phyloP scores from a whole-genome alignment of 306 rosid genomes.

The Begonia masoniana region DNA sequence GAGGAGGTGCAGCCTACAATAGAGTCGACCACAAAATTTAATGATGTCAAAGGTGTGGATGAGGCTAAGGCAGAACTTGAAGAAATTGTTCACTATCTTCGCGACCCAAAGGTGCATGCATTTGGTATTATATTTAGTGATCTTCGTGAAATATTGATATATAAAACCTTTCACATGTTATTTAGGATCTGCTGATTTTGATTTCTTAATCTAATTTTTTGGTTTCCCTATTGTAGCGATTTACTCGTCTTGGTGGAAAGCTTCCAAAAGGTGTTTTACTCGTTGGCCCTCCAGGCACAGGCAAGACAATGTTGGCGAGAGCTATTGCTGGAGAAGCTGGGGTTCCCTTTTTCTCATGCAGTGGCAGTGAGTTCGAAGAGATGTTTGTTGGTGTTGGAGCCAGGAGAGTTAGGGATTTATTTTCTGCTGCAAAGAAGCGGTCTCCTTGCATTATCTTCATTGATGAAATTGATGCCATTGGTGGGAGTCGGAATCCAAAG shows the following conservation, averaged over 20 bases:
- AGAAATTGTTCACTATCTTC: conserved; percentile 85
- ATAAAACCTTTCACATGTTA: not conserved
- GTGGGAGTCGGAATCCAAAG: conserved; percentile 71
- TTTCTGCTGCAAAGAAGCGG: conserved; percentile 78
- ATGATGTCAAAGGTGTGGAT: conserved; percentile 76
- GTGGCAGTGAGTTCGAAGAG: conserved; percentile 97
- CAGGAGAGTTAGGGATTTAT: conserved; percentile 84
- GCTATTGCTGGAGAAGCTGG: conserved; percentile 98
- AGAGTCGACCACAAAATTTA: conserved; percentile 65
- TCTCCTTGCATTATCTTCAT: conserved; percentile 89
- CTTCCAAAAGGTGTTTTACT: conserved; percentile 95
- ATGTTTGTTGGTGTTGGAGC: conserved; percentile 96
- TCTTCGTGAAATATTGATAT: not conserved
- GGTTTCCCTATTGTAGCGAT: conserved; percentile 50
- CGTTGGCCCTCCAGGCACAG: conserved; percentile 97
- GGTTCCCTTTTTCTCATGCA: conserved; percentile 88
- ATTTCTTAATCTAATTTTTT: conserved; percentile 20
- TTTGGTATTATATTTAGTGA: not conserved
- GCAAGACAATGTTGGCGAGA: conserved; percentile 94
- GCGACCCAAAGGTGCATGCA: conserved; percentile 64
- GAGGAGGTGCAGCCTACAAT: conserved; percentile 69
- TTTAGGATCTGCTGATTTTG: conserved; percentile 8
- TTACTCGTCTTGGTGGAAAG: conserved; percentile 95
- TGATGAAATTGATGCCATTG: conserved; percentile 93
- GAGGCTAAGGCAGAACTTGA: conserved; percentile 91